Conservation (phyloP, 495 filamentous ascomycete species). For the Amorphotheca resinae region DNA sequence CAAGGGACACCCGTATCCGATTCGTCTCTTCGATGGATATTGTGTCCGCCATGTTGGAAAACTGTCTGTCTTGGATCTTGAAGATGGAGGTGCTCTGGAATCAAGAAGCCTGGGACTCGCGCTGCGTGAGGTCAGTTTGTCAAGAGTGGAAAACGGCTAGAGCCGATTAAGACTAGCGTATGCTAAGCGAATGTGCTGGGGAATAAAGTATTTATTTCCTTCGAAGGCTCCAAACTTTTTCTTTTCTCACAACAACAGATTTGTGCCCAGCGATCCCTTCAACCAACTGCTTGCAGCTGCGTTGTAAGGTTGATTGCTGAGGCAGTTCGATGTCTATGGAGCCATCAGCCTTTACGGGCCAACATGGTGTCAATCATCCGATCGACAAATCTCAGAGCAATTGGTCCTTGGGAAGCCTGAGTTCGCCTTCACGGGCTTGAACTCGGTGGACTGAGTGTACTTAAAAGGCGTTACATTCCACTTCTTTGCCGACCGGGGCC, state of each 20-base stretch:
- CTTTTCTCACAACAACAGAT: slow-evolving; percentile 47
- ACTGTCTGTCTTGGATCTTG: neutral
- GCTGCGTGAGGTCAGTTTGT: too few relatives aligned
- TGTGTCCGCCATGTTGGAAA: slow-evolving; percentile 57
- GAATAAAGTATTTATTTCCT: slow-evolving; percentile 3
- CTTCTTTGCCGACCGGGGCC: slow-evolving; percentile 61
- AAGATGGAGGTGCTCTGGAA: neutral
- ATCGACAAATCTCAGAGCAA: slow-evolving; percentile 89
- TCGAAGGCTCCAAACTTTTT: slow-evolving; percentile 4
- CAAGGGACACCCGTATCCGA: slow-evolving; percentile 77
- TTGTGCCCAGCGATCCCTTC: slow-evolving; percentile 73
- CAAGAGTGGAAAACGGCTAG: too few relatives aligned
- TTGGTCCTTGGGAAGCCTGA: slow-evolving; percentile 42
- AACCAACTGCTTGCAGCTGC: slow-evolving; percentile 31
- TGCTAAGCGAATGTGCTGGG: too few relatives aligned
- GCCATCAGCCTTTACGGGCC: slow-evolving; percentile 41
- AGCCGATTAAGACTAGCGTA: too few relatives aligned
- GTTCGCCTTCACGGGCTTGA: slow-evolving; percentile 53
- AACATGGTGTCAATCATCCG: slow-evolving; percentile 73
- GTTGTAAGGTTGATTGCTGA: slow-evolving; percentile 63
- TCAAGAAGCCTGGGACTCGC: neutral
- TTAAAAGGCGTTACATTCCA: slow-evolving; percentile 78
- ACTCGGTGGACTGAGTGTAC: slow-evolving; percentile 49
- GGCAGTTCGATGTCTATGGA: slow-evolving; percentile 79
- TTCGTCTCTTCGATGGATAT: slow-evolving; percentile 90